Percentiles rank a stretch among this genome's conserved stretches.
phyloP scores from a whole-genome alignment of 768 basidiomycete genomes.

The Panellus pusillus region DNA sequence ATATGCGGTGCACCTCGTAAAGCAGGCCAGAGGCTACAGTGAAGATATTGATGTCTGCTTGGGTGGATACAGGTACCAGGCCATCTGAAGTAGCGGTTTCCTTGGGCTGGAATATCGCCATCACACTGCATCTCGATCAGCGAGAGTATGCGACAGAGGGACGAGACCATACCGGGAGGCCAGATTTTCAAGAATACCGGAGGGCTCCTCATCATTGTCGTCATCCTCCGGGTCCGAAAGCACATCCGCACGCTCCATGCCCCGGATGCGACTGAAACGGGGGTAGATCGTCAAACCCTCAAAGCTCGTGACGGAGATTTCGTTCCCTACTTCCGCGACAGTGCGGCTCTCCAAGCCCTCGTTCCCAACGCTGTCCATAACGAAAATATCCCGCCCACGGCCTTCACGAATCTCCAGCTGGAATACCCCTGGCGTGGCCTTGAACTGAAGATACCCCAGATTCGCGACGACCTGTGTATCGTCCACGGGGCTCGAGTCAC shows the following conservation, averaged over 20 bases:
- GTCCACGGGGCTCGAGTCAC: conserved; percentile 52
- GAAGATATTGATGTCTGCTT: conserved; percentile 98
- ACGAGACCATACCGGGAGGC: conserved; percentile 47
- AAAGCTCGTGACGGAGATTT: conserved; percentile 84
- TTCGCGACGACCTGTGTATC: conserved; percentile 95
- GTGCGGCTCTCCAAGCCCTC: conserved; percentile 84
- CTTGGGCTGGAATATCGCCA: conserved; percentile 42
- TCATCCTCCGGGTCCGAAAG: conserved; percentile 47
- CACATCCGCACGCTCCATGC: conserved; percentile 84
- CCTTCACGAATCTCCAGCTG: conserved; percentile 81
- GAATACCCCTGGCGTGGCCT: conserved; percentile 88
- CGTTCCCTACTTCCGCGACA: conserved; percentile 66
- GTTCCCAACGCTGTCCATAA: conserved; percentile 83
- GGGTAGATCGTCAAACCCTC: conserved; percentile 91
- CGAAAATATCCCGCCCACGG: conserved; percentile 75
- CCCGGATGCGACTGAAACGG: conserved; percentile 62
- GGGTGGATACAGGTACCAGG: conserved; percentile 31
- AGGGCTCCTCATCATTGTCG: conserved; percentile 24
- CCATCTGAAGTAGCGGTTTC: conserved; percentile 27
- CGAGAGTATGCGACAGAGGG: conserved; percentile 21
- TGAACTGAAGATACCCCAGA: conserved; percentile 95
- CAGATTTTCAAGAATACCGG: conserved; percentile 47
- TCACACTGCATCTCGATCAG: conserved; percentile 35
- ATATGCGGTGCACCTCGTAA: conserved; percentile 70
- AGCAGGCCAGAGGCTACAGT: conserved; percentile 96